A percentile compares a stretch with the other conserved stretches of the same genome.
Conservation (phyloP, 2,329 filamentous ascomycete genomes). For the Lachnellula suecica region DNA sequence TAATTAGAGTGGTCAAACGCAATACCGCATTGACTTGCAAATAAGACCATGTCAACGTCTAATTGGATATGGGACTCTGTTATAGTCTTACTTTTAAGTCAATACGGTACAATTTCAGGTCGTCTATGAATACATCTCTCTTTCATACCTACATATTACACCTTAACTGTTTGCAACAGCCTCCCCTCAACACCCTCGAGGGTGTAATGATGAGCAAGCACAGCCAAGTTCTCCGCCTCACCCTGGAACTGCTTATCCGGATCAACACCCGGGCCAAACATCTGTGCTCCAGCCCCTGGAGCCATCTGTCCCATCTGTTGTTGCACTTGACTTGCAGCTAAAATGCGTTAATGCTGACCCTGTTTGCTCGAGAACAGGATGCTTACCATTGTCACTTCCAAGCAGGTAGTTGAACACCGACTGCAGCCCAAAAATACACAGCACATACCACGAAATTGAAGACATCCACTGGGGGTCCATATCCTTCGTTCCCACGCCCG, state of each 20-base stretch:
- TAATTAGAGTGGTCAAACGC: no score
- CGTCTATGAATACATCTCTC: not conserved
- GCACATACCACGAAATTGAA: constrained; percentile 97
- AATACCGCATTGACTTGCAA: no score
- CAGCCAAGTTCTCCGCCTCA: constrained; percentile 93
- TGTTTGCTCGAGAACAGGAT: not conserved
- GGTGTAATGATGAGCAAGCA: constrained; percentile 91
- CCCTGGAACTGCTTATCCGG: constrained; percentile 91
- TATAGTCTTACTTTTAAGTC: no score
- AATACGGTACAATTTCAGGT: no score
- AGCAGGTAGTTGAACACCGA: constrained; percentile 97
- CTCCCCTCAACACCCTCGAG: constrained; percentile 85
- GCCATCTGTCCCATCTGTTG: constrained; percentile 80
- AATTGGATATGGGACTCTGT: no score
- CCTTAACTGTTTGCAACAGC: constrained; percentile 54
- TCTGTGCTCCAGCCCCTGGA: constrained; percentile 59
- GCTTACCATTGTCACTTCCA: constrained; percentile 89
- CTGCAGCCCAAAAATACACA: constrained; percentile 95
- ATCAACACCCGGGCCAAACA: constrained; percentile 91
- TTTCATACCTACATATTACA: not conserved
- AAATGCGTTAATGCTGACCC: constrained; percentile 2
- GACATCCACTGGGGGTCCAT: constrained; percentile 99
- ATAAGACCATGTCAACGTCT: no score
- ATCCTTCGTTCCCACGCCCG: constrained; percentile 91
- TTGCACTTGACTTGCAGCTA: constrained; percentile 87